These are phyloP conservation scores for Globisporangium yorkense DNA, from an alignment of 352 stramenopile species.

Conservation along the genomic window DNA sequence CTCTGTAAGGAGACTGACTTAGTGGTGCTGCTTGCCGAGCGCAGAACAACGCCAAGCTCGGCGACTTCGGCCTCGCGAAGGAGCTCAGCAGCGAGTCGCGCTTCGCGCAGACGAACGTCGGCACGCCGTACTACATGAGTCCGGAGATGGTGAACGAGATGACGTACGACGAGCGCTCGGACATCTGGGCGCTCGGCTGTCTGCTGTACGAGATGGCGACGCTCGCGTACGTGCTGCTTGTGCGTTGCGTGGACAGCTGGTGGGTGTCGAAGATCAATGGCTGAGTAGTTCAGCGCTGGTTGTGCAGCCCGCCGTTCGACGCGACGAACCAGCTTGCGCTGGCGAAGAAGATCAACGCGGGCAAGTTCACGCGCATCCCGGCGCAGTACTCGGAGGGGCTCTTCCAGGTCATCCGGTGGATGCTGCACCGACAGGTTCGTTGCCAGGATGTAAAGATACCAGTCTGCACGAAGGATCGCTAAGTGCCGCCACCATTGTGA, in stretches of 20 bases:
- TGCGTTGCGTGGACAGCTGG: background rate
- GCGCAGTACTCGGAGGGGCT: conserved; percentile 88
- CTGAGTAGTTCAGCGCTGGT: background rate
- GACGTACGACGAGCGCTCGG: conserved; percentile 90
- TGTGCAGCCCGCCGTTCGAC: conserved; percentile 83
- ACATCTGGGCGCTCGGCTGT: conserved; percentile 90
- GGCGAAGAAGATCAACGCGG: conserved; percentile 92
- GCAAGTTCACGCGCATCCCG: conserved; percentile 89
- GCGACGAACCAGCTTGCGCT: conserved; percentile 90
- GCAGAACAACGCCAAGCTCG: conserved; percentile 89
- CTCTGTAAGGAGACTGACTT: background rate
- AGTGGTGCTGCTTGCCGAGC: conserved; percentile 1
- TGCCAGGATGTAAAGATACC: background rate
- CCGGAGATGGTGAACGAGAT: conserved; percentile 91
- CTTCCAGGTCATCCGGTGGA: conserved; percentile 88
- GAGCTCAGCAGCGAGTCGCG: conserved; percentile 87
- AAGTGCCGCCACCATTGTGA: too few relatives aligned
- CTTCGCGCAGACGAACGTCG: conserved; percentile 89
- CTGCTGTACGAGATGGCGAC: conserved; percentile 90
- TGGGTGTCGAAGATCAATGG: background rate
- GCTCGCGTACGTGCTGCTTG: conserved; percentile 41
- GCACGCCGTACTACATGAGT: conserved; percentile 93
- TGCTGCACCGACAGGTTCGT: conserved; percentile 64
- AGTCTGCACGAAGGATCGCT: background rate
- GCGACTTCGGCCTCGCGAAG: conserved; percentile 90